A percentile compares a stretch with the other conserved stretches of the same genome.
These are phyloP conservation scores for Hemileccinum hortonii DNA, from an alignment of 1,284 basidiomycete genomes.

Conservation along the genomic window DNA sequence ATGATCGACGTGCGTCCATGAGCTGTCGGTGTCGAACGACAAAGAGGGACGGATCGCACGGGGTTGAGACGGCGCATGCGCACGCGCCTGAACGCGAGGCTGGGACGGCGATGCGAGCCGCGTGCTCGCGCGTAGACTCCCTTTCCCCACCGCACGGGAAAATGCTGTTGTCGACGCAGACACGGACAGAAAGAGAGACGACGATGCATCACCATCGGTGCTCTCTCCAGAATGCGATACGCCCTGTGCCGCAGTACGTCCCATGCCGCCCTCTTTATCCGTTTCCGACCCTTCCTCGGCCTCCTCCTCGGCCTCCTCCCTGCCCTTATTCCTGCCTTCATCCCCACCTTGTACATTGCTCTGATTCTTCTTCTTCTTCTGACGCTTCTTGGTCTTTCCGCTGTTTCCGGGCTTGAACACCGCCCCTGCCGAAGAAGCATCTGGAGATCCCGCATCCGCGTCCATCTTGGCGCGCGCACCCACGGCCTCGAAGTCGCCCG, in stretches of 20 bases:
- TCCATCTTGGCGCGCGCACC: neutral
- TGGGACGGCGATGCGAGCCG: neutral
- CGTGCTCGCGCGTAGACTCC: slow-evolving; percentile 1
- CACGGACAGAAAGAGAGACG: slow-evolving; percentile 1
- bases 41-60: slow-evolving; percentile 15
- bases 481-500: slow-evolving; percentile 12
- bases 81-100: slow-evolving; percentile 5
- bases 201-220: slow-evolving; percentile 19
- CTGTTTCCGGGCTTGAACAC: slow-evolving; percentile 44
- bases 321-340: slow-evolving; percentile 14
- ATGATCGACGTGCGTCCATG: slow-evolving; percentile 52
- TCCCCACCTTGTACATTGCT: neutral
- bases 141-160: neutral
- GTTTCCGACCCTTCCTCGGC: slow-evolving; percentile 15
- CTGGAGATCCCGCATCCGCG: neutral
- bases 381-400: slow-evolving; percentile 46
- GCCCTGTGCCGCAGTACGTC: neutral
- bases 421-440: neutral
- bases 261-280: slow-evolving; percentile 5
- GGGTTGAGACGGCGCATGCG: neutral
- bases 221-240: slow-evolving; percentile 12
- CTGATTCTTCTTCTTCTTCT: slow-evolving; percentile 39
- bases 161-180: slow-evolving; percentile 2
- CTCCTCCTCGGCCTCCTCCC: slow-evolving; percentile 12
- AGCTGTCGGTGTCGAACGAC: slow-evolving; percentile 40